Base-by-base conservation (phyloP, 2,329 filamentous ascomycete species). In the Colletotrichum lentis region DNA sequence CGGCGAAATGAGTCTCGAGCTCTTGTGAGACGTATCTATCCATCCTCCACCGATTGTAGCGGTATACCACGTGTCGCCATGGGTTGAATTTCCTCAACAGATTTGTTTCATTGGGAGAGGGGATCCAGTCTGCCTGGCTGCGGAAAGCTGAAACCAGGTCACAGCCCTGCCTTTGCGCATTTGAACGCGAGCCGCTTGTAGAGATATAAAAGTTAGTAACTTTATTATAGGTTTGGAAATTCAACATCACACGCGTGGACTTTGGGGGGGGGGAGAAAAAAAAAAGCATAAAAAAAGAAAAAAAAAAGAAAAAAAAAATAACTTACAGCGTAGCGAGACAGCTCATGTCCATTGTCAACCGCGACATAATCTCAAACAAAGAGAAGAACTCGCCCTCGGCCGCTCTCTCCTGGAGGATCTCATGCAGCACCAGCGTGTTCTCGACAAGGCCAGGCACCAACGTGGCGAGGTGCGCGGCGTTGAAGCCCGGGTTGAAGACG, bases 331-430 rank as follows among this genome's bases (percentile, higher is more conserved):
- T 73, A 18, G 77, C 75, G 24, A 77, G 74, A 20, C 73, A 72
- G 52, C 80, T 82, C 37, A 81, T 74, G 61, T 82, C 80, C 14
- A 81, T 77, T 0, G 80, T 78, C 16, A 82, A 71, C 57, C 78
- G 77, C 10, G 74, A 78, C 3, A 79, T 76, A 22, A 73, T 75
- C 14, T 76, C 70, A 64, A 80, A 75, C 10, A 82, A 69, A n/a
- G 71, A 64, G 49, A 78, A 47, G 27, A 47, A 4, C 24, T 59
- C 8, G 43, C 56, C 56, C 10, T 20, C 20, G 3, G 56, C 56
- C 12, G 43, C 56, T 18, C 18, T 47, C 27, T 49, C 56, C n/a
- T 47, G 35, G 11, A 59, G 56, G 16, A 47, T 47, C 20, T 49
- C 46, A 37, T 59, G 43, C 43, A 82, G 81, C 7, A 78, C 75